Evolutionary conservation across 2,329 filamentous ascomycete species (phyloP), one percentile per base, ranked within the genome.

Genomic region (Chrysosporium queenslandicum): DNA sequence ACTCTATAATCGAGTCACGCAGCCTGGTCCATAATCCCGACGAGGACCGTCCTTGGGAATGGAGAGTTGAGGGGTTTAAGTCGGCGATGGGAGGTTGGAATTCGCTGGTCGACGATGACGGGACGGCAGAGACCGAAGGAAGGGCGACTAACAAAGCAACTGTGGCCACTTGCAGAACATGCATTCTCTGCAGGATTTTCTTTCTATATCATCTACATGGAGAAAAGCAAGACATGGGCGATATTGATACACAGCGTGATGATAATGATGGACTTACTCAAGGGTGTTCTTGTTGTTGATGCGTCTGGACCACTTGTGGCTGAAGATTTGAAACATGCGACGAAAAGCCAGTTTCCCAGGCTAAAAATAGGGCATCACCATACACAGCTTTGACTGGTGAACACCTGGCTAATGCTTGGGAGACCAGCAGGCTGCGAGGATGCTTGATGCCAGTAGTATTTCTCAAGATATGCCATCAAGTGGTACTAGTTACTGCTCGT

Each of bases 1-100:
- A 61, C 54, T 73, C 67, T 47, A 74, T 72, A 7, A 71, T 55
- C 56, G 69, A 66, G 56, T 74, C 66, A 29, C 71, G 66, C 14
- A 73, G 52, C 50, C 64, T 64, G 51, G 58, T 67, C 66, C 68
- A 71, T 54, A 68, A 63, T 6, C 67, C 62, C 46, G 60, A 58
- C 18, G 63, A 59, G 47, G 42, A 23, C 23, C 45, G 43, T 21
- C 61, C 57, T 12, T 64, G 60, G 16, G 61, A 56, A n/a, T 56
- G 18, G n/a, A 66, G 62, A 40, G 64, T 61, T 36, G 67, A 55
- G 8, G 62, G 62, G 27, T 64, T 55, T 16, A 34, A 68, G 65
- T 56, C 63, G 36, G 20, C 21, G 16, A 14, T 21, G 36, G 20
- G 30, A 18, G 41, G n/a, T 18, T 36, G 46, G 47, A 51, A 56